Evolutionary conservation across 805 yeast species (phyloP).

Genomic region (Zygotorulaspora danielsina): DNA sequence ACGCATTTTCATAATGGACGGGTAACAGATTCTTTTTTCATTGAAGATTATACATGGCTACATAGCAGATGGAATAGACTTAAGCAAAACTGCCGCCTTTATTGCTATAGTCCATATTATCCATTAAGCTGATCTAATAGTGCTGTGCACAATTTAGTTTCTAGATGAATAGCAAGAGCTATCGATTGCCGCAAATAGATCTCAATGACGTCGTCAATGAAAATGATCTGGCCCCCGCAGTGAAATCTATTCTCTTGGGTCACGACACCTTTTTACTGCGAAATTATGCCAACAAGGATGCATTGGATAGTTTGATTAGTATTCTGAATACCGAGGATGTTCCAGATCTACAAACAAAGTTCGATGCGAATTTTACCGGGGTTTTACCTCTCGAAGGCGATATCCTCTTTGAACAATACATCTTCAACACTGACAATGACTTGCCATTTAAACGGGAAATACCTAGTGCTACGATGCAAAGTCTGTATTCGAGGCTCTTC

Average conservation of each 20-base stretch:
- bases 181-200: slow-evolving; percentile 25
- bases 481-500: slow-evolving; percentile 21
- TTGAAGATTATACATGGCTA: too few species aligned
- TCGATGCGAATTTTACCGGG: slow-evolving; percentile 32
- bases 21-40: too few species aligned
- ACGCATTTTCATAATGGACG: too few species aligned
- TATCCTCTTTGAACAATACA: slow-evolving; percentile 28
- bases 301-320: slow-evolving; percentile 16
- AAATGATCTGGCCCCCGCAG: slow-evolving; percentile 22
- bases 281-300: slow-evolving; percentile 29
- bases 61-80: too few species aligned
- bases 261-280: slow-evolving; percentile 30
- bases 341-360: slow-evolving; percentile 18
- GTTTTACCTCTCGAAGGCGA: slow-evolving; percentile 15
- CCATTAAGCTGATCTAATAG: too few species aligned
- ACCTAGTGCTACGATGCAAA: slow-evolving; percentile 12
- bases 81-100: too few species aligned
- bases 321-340: slow-evolving; percentile 6
- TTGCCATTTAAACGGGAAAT: slow-evolving; percentile 20
- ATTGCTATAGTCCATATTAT: too few species aligned
- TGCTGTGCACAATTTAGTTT: too few species aligned
- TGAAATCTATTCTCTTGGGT: slow-evolving; percentile 20
- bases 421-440: slow-evolving; percentile 19
- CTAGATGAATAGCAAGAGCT: slow-evolving; percentile 5
- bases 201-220: slow-evolving; percentile 26